Percentiles rank a stretch among this genome's conserved stretches.
phyloP scores from a whole-genome alignment of 352 stramenopile species.

The Phytophthora pini region DNA sequence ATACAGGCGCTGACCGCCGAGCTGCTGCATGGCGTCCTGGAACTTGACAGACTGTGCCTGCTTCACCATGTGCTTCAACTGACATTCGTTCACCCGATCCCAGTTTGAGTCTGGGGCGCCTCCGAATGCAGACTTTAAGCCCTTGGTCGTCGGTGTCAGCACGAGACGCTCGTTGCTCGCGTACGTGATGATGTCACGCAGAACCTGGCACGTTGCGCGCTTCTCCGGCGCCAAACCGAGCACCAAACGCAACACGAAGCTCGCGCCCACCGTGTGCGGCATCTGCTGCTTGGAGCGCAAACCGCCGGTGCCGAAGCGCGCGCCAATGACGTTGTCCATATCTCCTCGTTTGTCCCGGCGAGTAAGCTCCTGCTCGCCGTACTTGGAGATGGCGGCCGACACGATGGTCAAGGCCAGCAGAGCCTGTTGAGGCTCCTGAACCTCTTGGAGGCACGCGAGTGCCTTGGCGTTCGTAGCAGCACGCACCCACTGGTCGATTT shows the following conservation, averaged over 20 bases:
- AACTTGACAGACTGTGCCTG: background rate
- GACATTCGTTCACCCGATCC: background rate
- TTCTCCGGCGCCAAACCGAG: no score
- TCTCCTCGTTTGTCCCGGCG: background rate
- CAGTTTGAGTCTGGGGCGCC: background rate
- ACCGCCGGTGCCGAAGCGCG: background rate
- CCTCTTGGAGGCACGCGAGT: constrained; percentile 18
- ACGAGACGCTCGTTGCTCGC: no score
- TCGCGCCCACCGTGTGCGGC: no score
- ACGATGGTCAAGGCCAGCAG: constrained; percentile 17
- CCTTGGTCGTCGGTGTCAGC: no score
- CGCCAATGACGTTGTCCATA: background rate
- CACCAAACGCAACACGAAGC: no score
- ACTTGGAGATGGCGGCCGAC: background rate
- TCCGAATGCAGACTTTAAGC: no score
- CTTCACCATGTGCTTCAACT: background rate
- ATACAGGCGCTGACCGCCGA: background rate
- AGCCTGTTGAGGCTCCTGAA: constrained; percentile 17
- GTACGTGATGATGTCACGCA: no score
- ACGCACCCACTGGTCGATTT: constrained; percentile 17
- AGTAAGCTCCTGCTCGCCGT: background rate
- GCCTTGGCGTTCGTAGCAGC: constrained; percentile 4
- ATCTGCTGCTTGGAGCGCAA: background rate
- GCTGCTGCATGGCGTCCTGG: background rate
- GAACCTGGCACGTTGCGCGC: no score